Percentiles rank a stretch among this genome's conserved stretches.
These are phyloP conservation scores for Zalaria sp. DNA, from an alignment of 2,329 filamentous ascomycete genomes.

Conservation along the genomic window DNA sequence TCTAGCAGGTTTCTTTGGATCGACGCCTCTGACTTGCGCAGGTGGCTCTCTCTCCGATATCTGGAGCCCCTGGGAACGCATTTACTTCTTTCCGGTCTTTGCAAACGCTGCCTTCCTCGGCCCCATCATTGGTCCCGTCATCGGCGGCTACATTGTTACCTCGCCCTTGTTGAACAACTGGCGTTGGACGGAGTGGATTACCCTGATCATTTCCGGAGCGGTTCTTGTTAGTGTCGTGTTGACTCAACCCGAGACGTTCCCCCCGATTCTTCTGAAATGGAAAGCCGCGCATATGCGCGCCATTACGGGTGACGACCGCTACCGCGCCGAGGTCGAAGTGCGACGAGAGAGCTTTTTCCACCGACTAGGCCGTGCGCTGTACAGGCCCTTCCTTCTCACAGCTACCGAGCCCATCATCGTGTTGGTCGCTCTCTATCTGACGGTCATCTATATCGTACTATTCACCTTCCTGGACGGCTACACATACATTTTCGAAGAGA, in stretches of 20 bases:
- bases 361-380: constrained; percentile 22
- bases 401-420: constrained; percentile 33
- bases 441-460: constrained; percentile 32
- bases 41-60: constrained; percentile 33
- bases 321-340: constrained; percentile 32
- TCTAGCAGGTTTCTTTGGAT: constrained; percentile 33
- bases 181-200: constrained; percentile 33
- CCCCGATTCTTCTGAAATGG: constrained; percentile 21
- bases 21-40: constrained; percentile 30
- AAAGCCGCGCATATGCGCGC: constrained; percentile 16
- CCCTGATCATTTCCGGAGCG: constrained; percentile 11
- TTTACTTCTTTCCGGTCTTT: constrained; percentile 36
- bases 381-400: constrained; percentile 29
- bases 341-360: constrained; percentile 22
- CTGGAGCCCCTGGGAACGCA: constrained; percentile 33
- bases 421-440: constrained; percentile 30
- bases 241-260: constrained; percentile 36
- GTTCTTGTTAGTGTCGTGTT: constrained; percentile 16
- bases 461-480: constrained; percentile 37
- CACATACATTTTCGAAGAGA: constrained; percentile 36
- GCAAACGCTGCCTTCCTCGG: constrained; percentile 29
- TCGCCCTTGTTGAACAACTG: constrained; percentile 22
- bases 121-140: constrained; percentile 28
- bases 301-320: constrained; percentile 27
- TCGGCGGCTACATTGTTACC: constrained; percentile 31